Conservation (phyloP, 2,329 filamentous ascomycete species). For the Cyphellophora europaea region DNA sequence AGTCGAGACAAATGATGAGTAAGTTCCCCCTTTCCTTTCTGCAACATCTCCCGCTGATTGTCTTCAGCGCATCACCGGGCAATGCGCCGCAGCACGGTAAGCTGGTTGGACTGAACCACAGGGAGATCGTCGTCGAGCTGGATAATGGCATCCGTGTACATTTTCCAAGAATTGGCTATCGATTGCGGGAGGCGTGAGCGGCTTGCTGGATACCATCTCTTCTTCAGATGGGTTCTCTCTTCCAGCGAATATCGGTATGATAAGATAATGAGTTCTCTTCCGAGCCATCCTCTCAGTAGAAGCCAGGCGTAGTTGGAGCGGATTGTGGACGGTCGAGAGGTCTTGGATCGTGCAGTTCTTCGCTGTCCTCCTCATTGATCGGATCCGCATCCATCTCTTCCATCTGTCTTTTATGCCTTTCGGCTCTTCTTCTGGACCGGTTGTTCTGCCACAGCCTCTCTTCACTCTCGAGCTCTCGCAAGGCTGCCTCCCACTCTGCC, state of each 20-base stretch:
- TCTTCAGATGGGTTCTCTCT: too few species aligned
- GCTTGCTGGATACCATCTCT: neutral
- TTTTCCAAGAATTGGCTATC: slow-evolving; percentile 8
- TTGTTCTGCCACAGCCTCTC: slow-evolving; percentile 17
- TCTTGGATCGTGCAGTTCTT: too few species aligned
- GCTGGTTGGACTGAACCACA: slow-evolving; percentile 6
- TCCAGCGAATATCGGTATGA: too few species aligned
- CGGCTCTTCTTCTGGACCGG: slow-evolving; percentile 8
- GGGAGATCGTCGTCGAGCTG: slow-evolving; percentile 9
- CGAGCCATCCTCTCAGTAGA: too few species aligned
- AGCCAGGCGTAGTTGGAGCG: too few species aligned
- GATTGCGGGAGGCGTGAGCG: slow-evolving; percentile 4
- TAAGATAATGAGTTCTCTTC: too few species aligned
- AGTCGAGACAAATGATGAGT: slow-evolving; percentile 10
- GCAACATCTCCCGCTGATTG: neutral
- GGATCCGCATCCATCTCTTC: neutral
- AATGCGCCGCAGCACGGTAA: slow-evolving; percentile 4
- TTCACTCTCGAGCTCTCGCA: slow-evolving; percentile 16
- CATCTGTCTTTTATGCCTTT: slow-evolving; percentile 2
- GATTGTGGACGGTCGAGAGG: too few species aligned
- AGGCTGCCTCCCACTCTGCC: slow-evolving; percentile 69
- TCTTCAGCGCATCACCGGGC: slow-evolving; percentile 5
- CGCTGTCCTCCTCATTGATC: too few species aligned
- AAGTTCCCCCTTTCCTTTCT: slow-evolving; percentile 1
- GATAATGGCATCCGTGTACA: slow-evolving; percentile 9